These are phyloP conservation scores for Malassezia dermatis DNA, from an alignment of 1,284 basidiomycete species.

Conservation along the genomic window DNA sequence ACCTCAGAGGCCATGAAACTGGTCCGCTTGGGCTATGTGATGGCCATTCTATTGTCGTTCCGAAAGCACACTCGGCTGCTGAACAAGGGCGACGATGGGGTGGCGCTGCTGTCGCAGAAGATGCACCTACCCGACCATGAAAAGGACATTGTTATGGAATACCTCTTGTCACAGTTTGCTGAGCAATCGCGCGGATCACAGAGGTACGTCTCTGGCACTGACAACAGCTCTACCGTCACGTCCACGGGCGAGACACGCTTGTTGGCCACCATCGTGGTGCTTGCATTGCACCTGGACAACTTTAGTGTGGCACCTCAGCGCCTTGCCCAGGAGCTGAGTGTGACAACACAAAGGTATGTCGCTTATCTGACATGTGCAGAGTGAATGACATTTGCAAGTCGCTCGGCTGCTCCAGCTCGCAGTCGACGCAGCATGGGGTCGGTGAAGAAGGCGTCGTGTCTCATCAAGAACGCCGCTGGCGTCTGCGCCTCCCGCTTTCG, in stretches of 20 bases:
- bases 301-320: constrained; percentile 30
- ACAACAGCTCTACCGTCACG: constrained; percentile 7
- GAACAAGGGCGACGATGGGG: constrained; percentile 10
- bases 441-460: constrained; percentile 1
- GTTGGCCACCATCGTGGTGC: constrained; percentile 35
- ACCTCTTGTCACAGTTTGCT: constrained; percentile 21
- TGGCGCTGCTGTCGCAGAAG: constrained; percentile 13
- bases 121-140: constrained; percentile 16
- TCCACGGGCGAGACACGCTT: constrained; percentile 27
- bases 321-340: constrained; percentile 18
- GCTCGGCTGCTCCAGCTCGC: constrained; percentile 25
- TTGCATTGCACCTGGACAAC: constrained; percentile 38
- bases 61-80: constrained; percentile 8
- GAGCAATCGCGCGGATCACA: constrained; percentile 18
- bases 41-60: constrained; percentile 22
- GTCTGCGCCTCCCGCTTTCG: constrained; percentile 20
- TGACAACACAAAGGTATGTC: constrained; percentile 19
- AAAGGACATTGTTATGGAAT: constrained; percentile 19
- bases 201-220: constrained; percentile 9
- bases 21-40: constrained; percentile 19
- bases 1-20: constrained; percentile 4
- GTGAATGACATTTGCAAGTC: constrained; percentile 27
- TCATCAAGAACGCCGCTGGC: constrained; percentile 25
- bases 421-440: constrained; percentile 16
- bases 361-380: neutral